These are phyloP conservation scores for Lipomyces mesembrius DNA, from an alignment of 805 yeast species.

Conservation along the genomic window DNA sequence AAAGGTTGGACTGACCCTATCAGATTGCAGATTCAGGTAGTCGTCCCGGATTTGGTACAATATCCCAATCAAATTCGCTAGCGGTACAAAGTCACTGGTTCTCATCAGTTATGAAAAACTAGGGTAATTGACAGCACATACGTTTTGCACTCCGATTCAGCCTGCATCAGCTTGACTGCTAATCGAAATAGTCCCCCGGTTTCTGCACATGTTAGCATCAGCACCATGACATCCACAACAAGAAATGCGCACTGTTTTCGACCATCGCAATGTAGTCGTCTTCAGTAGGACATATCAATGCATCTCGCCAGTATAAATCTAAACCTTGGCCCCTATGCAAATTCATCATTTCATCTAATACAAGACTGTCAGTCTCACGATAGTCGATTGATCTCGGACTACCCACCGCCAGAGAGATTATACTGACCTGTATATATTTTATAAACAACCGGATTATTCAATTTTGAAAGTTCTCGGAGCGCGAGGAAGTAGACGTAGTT, in stretches of 20 bases:
- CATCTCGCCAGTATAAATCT: conserved; percentile 88
- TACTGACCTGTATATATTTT: conserved; percentile 30
- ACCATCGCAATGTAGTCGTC: conserved; percentile 78
- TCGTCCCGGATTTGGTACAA: conserved; percentile 88
- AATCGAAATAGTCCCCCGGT: conserved; percentile 89
- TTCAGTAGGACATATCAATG: conserved; percentile 60
- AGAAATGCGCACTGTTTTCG: conserved; percentile 56
- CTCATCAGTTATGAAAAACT: background rate
- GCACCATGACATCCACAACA: background rate
- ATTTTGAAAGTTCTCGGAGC: conserved; percentile 53
- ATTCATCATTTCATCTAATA: conserved; percentile 75
- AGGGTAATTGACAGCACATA: conserved; percentile 10
- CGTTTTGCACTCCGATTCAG: conserved; percentile 38
- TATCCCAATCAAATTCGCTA: conserved; percentile 79
- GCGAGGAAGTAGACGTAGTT: conserved; percentile 81
- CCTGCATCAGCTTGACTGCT: conserved; percentile 67
- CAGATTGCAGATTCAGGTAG: conserved; percentile 66
- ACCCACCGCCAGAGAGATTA: background rate
- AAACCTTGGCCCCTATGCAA: conserved; percentile 89
- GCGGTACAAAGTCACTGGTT: conserved; percentile 52
- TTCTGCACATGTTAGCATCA: conserved; percentile 41
- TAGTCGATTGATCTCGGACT: background rate
- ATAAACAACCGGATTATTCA: conserved; percentile 41
- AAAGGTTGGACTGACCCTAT: conserved; percentile 14
- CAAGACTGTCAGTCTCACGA: conserved; percentile 47